phyloP scores from a whole-genome alignment of 2,329 filamentous ascomycete species.

The Phaeosphaeria sp. region DNA sequence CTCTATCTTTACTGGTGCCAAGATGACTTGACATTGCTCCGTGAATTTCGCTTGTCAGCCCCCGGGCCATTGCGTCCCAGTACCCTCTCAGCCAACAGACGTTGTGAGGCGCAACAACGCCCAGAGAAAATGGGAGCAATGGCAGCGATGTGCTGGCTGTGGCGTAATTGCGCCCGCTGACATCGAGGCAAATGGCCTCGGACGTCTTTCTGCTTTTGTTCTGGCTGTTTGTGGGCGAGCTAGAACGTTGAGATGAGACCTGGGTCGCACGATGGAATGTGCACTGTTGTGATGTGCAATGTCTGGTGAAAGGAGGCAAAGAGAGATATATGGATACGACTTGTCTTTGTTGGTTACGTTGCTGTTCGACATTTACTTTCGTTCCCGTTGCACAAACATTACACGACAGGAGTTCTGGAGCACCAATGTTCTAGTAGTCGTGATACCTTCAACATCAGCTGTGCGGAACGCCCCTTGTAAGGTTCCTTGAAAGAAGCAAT shows the following conservation, averaged over 20 bases:
- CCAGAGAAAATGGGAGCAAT: constrained; percentile 1
- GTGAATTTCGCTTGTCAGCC: constrained; percentile 22
- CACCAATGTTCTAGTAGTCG: not conserved
- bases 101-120: constrained; percentile 4
- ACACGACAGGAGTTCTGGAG: not conserved
- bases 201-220: constrained; percentile 14
- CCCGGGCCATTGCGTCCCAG: constrained; percentile 7
- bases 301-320: constrained; percentile 5
- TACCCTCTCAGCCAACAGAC: constrained; percentile 6
- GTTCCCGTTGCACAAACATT: not conserved
- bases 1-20: constrained; percentile 16
- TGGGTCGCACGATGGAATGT: constrained; percentile 20
- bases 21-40: constrained; percentile 9
- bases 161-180: constrained; percentile 4
- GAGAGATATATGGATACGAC: constrained; percentile 5
- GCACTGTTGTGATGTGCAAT: constrained; percentile 15
- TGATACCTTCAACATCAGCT: not conserved
- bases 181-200: constrained; percentile 7
- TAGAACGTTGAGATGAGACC: constrained; percentile 8
- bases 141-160: constrained; percentile 7
- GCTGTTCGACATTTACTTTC: not conserved
- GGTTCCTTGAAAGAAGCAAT: not conserved
- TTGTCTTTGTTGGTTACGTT: not conserved
- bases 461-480: not conserved
- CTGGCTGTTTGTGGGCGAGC: constrained; percentile 8